These are phyloP conservation scores for Globisporangium abappressorium DNA, from an alignment of 352 stramenopile species.

Conservation along the genomic window DNA sequence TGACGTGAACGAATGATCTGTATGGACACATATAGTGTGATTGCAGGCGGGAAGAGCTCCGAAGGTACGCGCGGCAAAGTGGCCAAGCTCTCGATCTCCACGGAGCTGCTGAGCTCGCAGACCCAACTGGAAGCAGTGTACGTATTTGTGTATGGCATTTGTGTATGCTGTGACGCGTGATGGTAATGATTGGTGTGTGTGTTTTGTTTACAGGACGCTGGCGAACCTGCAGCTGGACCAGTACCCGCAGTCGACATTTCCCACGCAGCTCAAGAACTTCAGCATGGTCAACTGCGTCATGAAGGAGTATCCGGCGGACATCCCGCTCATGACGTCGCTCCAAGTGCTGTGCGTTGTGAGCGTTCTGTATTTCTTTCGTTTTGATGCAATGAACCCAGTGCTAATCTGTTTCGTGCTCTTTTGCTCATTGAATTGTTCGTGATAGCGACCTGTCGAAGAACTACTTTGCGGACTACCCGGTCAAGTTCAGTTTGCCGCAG, in stretches of 20 bases:
- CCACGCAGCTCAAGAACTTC: conserved; percentile 42
- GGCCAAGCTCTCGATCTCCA: conserved; percentile 31
- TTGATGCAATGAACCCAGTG: neutral
- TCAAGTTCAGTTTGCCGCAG: conserved; percentile 43
- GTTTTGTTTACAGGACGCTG: conserved; percentile 30
- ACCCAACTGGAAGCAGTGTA: conserved; percentile 42
- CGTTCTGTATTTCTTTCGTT: no score
- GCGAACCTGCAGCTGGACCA: conserved; percentile 49
- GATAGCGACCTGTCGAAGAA: conserved; percentile 56
- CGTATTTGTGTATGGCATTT: conserved; percentile 11
- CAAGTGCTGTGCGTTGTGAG: conserved; percentile 36
- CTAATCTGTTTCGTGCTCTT: neutral
- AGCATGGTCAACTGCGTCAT: conserved; percentile 61
- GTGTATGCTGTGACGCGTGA: neutral
- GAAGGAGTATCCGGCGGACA: conserved; percentile 46
- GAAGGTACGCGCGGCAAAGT: conserved; percentile 43
- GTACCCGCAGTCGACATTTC: conserved; percentile 49
- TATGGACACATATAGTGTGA: conserved; percentile 24
- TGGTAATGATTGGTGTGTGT: conserved; percentile 18
- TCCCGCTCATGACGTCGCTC: conserved; percentile 49
- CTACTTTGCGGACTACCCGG: conserved; percentile 41
- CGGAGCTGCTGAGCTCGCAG: conserved; percentile 31
- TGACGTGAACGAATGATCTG: neutral
- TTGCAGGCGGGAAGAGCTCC: conserved; percentile 46
- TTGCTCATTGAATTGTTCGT: neutral